Conservation (phyloP, 371 early-diverging fungal species). For the Haplosporangium sp. region DNA sequence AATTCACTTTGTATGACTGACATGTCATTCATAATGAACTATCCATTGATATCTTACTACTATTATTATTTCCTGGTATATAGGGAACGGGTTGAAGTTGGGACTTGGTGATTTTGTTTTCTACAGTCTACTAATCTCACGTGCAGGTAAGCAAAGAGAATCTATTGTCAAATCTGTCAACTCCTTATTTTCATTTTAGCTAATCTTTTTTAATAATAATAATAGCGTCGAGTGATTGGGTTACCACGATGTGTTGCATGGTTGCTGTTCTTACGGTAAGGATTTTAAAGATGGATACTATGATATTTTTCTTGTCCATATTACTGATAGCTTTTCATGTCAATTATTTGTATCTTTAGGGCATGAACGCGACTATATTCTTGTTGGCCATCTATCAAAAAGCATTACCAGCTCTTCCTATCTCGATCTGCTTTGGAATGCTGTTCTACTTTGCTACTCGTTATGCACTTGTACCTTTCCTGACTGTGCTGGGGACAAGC, state of each 20-base stretch:
- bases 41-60: background rate
- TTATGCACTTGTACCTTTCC: constrained; percentile 71
- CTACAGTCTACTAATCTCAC: constrained; percentile 85
- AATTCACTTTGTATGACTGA: constrained; percentile 6
- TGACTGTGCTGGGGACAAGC: constrained; percentile 43
- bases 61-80: background rate
- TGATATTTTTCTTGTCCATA: background rate
- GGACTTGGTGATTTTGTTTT: constrained; percentile 94
- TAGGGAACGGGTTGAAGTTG: constrained; percentile 81
- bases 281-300: background rate
- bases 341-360: constrained; percentile 49
- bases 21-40: background rate
- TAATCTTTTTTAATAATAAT: background rate
- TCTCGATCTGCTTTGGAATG: constrained; percentile 90
- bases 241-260: constrained; percentile 84
- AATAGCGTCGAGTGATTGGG: constrained; percentile 85
- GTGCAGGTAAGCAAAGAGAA: constrained; percentile 70
- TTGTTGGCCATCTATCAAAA: constrained; percentile 83
- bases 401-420: constrained; percentile 89
- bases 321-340: background rate
- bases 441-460: constrained; percentile 82
- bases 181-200: background rate
- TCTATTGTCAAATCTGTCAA: background rate
- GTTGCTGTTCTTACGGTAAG: constrained; percentile 80
- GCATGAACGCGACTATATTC: constrained; percentile 88